A percentile compares a stretch with the other conserved stretches of the same genome.
Conservation (phyloP, 768 basidiomycete species). For the Trametes villosa region DNA sequence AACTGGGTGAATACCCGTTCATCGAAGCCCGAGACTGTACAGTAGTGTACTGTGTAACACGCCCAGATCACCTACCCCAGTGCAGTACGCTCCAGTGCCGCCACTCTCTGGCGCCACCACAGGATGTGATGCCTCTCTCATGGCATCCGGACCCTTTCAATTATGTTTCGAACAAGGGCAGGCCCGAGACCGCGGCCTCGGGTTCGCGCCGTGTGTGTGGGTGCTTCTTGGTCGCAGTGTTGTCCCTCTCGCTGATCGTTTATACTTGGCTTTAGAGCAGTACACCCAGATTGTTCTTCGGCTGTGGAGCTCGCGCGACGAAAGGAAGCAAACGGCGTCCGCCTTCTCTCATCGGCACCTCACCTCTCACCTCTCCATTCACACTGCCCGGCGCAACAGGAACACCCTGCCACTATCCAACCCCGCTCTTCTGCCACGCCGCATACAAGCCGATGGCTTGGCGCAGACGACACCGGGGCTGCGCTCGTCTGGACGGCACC, state of each 20-base stretch:
- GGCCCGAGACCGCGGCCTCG: too few relatives aligned
- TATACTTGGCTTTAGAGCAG: not conserved
- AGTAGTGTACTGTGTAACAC: too few relatives aligned
- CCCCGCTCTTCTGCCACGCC: not conserved
- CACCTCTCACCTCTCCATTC: not conserved
- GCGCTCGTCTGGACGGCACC: not conserved
- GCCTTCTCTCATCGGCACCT: not conserved
- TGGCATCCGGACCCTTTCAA: too few relatives aligned
- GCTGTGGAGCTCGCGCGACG: not conserved
- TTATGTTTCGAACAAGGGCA: too few relatives aligned
- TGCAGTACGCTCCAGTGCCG: too few relatives aligned
- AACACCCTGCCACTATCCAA: not conserved
- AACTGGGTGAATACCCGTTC: not conserved
- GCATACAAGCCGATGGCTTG: not conserved
- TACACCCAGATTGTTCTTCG: not conserved
- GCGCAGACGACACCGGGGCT: not conserved
- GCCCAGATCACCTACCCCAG: too few relatives aligned
- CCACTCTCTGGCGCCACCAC: too few relatives aligned
- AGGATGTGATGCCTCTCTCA: too few relatives aligned
- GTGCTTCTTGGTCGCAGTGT: too few relatives aligned
- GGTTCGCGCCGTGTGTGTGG: too few relatives aligned
- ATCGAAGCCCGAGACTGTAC: too few relatives aligned
- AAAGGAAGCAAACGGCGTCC: not conserved
- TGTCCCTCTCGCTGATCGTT: constrained; percentile 34
- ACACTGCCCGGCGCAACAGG: not conserved